phyloP scores from a whole-genome alignment of 208 protist genomes.

The Tritrichomonas foetus region DNA sequence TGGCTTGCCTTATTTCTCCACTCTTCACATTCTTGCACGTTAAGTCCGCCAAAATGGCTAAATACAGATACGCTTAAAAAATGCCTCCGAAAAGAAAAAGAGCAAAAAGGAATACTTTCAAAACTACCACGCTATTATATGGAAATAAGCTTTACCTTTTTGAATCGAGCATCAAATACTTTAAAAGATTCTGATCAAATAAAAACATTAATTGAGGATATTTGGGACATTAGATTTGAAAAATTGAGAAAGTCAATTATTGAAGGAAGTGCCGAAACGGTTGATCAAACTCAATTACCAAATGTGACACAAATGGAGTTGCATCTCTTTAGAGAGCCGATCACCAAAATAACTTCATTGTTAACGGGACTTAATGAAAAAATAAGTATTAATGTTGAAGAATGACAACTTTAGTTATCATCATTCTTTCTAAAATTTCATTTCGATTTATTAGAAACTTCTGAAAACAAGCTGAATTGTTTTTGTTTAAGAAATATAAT shows the following conservation, averaged over 20 bases:
- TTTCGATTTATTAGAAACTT: too few relatives aligned
- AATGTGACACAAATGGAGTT: not conserved
- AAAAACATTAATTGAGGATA: not conserved
- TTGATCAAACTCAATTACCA: not conserved
- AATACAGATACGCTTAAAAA: not conserved
- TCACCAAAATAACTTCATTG: not conserved
- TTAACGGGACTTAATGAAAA: not conserved
- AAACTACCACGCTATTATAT: not conserved
- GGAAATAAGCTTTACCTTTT: slow-evolving; percentile 10
- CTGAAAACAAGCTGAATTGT: too few relatives aligned
- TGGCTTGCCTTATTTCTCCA: not conserved
- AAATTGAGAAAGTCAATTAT: not conserved
- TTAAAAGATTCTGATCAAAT: not conserved
- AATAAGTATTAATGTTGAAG: too few relatives aligned
- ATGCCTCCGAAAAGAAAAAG: not conserved
- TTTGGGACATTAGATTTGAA: not conserved
- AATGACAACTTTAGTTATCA: too few relatives aligned
- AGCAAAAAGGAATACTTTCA: not conserved
- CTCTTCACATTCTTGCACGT: not conserved
- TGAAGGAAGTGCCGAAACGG: not conserved
- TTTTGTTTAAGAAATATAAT: too few relatives aligned
- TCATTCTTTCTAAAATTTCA: too few relatives aligned
- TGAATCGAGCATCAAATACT: not conserved
- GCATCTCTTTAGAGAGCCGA: not conserved
- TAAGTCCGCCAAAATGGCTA: not conserved